Evolutionary conservation across 768 basidiomycete genomes (phyloP), one percentile per base, ranked within the genome.

Genomic region (Fibroporia radiculosa): DNA sequence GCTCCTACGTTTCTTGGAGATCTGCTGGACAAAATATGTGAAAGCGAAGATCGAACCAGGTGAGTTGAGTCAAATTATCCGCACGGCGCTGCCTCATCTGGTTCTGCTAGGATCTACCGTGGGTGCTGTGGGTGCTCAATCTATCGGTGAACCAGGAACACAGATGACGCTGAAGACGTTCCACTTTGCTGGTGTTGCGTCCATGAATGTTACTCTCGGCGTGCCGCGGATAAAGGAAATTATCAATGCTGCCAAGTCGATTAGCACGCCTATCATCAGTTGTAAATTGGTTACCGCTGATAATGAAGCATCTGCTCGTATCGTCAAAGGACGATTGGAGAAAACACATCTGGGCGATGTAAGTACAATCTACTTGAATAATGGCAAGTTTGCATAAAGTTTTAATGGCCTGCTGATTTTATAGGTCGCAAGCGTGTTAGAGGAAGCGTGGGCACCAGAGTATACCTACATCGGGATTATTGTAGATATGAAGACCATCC

Each of bases 141-240:
- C 96, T 1, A 98, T 99, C 52, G 96, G 96, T 57, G 96, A 99
- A 65, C 96, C 96, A 1, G 96, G 95, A 32, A 99, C 96, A 0
- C 96, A 99, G 61, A 99, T 99, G 96, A 98, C 95, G 1, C 66
- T 98, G 52, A 98, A 98, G 68, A 98, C 96, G 45, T 99, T 99
- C 80, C 96, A 99, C 73, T 99, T 98, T 65, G 96, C 96, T 56
- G 96, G 96, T 69, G 95, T 99, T 50, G 96, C 96, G 6, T 95
- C 93, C 28, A 99, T 98, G 96, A 98, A 97, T 67, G 92, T 99
- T 51, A 99, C 96, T 0, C 79, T 98, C 28, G 96, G 96, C 65
- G 96, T 98, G n/a, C 96, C 96, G 2, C 95, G 96, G 57, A 98
- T 99, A 68, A 98, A 98, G 65, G 96, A 99, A 65, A 98, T 99